phyloP scores from a whole-genome alignment of 2,329 filamentous ascomycete species.

The Cryphonectria carpinicola region DNA sequence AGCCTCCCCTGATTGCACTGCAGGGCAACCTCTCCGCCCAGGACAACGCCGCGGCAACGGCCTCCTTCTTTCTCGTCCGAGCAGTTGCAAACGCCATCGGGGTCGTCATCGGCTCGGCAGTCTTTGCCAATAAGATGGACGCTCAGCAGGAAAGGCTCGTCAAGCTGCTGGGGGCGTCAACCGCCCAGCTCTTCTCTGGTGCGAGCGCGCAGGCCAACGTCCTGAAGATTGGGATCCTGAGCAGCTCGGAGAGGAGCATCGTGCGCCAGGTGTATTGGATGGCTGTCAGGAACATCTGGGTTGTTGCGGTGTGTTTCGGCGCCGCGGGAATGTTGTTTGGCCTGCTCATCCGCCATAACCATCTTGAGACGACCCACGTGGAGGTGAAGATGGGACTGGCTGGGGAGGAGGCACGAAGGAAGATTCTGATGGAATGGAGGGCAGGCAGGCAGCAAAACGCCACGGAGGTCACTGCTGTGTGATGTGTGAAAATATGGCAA shows the following conservation, averaged over 20 bases:
- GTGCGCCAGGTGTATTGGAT: conserved; percentile 1
- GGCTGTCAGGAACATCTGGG: background rate
- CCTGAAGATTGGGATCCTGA: background rate
- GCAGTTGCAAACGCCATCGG: conserved; percentile 70
- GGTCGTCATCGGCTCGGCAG: conserved; percentile 74
- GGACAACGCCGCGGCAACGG: conserved; percentile 71
- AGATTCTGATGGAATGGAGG: conserved; percentile 3
- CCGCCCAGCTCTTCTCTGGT: background rate
- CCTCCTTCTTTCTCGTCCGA: conserved; percentile 69
- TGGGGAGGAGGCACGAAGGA: background rate
- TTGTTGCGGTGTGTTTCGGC: background rate
- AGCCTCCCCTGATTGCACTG: conserved; percentile 69
- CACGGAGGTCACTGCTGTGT: background rate
- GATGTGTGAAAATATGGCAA: background rate
- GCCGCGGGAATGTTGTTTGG: background rate
- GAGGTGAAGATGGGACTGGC: conserved; percentile 2
- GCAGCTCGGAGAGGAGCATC: background rate
- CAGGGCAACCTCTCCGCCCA: conserved; percentile 64
- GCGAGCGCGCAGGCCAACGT: background rate
- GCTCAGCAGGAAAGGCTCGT: conserved; percentile 54
- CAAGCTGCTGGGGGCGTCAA: conserved; percentile 47
- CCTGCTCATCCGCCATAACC: background rate
- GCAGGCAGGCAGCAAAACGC: background rate
- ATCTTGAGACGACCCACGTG: conserved; percentile 1
- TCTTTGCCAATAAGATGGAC: conserved; percentile 78